Evolutionary conservation across 2,329 filamentous ascomycete genomes (phyloP).

Genomic region (Beauveria varroae): DNA sequence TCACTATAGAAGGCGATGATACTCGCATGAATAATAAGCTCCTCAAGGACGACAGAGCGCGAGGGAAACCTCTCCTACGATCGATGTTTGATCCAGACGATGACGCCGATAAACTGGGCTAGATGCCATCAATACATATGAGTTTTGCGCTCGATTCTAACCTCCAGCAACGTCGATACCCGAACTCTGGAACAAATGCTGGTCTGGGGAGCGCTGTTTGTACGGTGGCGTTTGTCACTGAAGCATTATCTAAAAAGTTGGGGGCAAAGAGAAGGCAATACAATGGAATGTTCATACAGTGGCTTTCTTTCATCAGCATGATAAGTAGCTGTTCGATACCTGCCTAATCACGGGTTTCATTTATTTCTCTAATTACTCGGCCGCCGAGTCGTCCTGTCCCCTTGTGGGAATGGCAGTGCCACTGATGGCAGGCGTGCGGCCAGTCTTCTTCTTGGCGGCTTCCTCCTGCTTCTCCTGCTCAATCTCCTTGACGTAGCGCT

Average conservation of each 20-base stretch:
- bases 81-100: conserved; percentile 71
- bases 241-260: not conserved
- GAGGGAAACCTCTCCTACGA: conserved; percentile 43
- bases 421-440: conserved; percentile 61
- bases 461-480: conserved; percentile 99
- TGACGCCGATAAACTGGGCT: conserved; percentile 70
- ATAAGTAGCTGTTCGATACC: conserved; percentile 19
- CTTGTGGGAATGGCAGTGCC: conserved; percentile 69
- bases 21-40: conserved; percentile 78
- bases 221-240: not conserved
- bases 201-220: not conserved
- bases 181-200: not conserved
- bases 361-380: conserved; percentile 21
- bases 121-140: conserved; percentile 20
- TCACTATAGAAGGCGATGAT: conserved; percentile 89
- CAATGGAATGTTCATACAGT: conserved; percentile 16
- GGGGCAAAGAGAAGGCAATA: not conserved
- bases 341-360: conserved; percentile 10
- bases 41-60: conserved; percentile 82
- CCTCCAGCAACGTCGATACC: not conserved
- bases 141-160: not conserved
- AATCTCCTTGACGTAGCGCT: conserved; percentile 96
- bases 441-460: conserved; percentile 92
- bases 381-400: conserved; percentile 35
- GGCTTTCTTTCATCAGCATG: conserved; percentile 16